These are phyloP conservation scores for Cichorium intybus DNA, from an alignment of 140 eudicot genomes.

Conservation along the genomic window DNA sequence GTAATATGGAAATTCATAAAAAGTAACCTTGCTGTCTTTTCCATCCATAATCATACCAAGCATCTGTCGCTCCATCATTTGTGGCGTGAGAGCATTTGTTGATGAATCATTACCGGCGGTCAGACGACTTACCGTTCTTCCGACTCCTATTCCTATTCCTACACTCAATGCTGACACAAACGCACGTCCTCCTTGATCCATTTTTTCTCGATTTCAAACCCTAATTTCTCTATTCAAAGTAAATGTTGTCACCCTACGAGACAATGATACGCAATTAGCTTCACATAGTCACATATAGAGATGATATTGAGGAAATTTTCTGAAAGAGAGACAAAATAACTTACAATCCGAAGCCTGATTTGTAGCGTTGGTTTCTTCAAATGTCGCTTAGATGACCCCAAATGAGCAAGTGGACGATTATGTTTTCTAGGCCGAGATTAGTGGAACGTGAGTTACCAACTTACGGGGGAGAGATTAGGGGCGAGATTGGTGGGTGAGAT, in stretches of 20 bases:
- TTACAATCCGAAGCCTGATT: slow-evolving; percentile 20
- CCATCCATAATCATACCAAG: slow-evolving; percentile 60
- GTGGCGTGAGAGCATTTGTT: slow-evolving; percentile 45
- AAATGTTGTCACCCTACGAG: slow-evolving; percentile 5
- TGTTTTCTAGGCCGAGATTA: no score
- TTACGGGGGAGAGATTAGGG: no score
- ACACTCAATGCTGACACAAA: slow-evolving; percentile 85
- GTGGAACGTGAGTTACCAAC: no score
- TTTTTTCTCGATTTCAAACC: slow-evolving; percentile 35
- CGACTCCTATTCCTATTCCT: slow-evolving; percentile 94
- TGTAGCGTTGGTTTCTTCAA: slow-evolving; percentile 1
- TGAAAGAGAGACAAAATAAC: neutral
- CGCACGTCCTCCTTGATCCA: slow-evolving; percentile 73
- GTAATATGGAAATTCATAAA: slow-evolving; percentile 84
- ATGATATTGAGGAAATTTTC: neutral
- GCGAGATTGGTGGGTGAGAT: no score
- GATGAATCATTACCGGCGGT: slow-evolving; percentile 32
- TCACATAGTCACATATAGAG: neutral
- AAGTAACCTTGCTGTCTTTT: slow-evolving; percentile 67
- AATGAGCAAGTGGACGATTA: no score
- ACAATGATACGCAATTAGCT: neutral
- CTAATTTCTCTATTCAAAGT: slow-evolving; percentile 5
- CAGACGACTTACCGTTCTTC: slow-evolving; percentile 65
- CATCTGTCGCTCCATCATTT: slow-evolving; percentile 76
- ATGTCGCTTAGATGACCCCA: neutral